Evolutionary conservation across 768 basidiomycete genomes (phyloP), one percentile per base, ranked within the genome.

Genomic region (Tylopilus sp.): DNA sequence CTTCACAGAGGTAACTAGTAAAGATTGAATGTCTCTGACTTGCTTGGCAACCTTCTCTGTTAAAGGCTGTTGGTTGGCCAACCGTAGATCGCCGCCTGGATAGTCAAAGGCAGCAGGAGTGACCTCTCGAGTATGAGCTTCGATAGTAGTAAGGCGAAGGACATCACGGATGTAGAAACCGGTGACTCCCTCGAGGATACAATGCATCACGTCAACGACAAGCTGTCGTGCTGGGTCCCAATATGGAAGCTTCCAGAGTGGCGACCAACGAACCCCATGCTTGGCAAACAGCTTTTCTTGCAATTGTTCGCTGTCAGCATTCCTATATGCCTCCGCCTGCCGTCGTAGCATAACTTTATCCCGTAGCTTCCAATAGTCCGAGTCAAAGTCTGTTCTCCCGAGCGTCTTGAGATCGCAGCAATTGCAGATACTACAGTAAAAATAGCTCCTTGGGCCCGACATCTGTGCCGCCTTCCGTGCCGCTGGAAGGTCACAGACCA

Each of bases 151-250:
- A 19, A 44, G 42, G 29, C 19, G 16, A 26, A n/a, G 44, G 13
- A 30, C 8, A 7, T 21, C n/a, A 2, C 19, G 12, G n/a, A 52
- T 25, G 11, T 50, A 30, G 31, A 30, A 28, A 19, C 21, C 16
- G 22, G 36, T 22, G 6, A 50, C 3, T 3, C 59, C 59, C 34
- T 64, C 33, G 1, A 67, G 53, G 9, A 71, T 28, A 24, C 48
- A 58, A 22, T 71, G 70, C 68, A 71, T 71, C 2, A 57, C 37
- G 38, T 71, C 61, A 1, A 66, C 48, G 0, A 68, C 55, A 1
- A 66, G 50, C 21, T 60, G 57, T 0, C 19, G 26, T 0, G 55
- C 45, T 3, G 64, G 62, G 22, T 68, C 52, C 65, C 66, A 70
- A 44, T 70, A 68, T 13, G 65, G 63, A 8, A 70, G 52, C 2